Conservation (phyloP, 176 grass and related monocot genomes). For the Elaeis guineensis region DNA sequence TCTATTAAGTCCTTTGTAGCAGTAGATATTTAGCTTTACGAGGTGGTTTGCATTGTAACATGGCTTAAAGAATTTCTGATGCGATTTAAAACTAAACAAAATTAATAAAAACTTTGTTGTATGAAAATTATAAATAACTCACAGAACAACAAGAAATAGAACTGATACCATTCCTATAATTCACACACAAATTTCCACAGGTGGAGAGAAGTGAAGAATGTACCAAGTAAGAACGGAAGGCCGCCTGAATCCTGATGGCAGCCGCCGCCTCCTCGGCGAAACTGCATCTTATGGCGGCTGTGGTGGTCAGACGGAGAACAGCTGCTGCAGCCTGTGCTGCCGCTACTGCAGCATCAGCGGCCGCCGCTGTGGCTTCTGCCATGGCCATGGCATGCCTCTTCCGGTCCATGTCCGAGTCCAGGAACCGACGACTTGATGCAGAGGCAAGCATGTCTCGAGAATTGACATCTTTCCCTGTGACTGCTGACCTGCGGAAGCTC, state of each 20-base stretch:
- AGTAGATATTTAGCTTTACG: too few relatives aligned
- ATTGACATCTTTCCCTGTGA: conserved; percentile 1
- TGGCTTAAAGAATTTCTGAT: too few relatives aligned
- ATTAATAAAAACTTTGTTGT: too few relatives aligned
- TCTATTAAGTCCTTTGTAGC: too few relatives aligned
- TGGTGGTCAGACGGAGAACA: conserved; percentile 30
- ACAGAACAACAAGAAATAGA: too few relatives aligned
- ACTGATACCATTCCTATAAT: too few relatives aligned
- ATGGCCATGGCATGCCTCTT: conserved; percentile 47
- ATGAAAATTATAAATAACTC: too few relatives aligned
- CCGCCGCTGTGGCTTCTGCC: conserved; percentile 45
- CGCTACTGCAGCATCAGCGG: conserved; percentile 19
- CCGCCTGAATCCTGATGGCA: conserved; percentile 49
- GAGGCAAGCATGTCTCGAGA: too few relatives aligned
- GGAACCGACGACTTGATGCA: too few relatives aligned
- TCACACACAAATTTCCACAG: too few relatives aligned
- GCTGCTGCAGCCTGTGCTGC: conserved; percentile 41
- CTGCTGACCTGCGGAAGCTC: conserved; percentile 48
- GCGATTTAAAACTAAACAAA: too few relatives aligned
- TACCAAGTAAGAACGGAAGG: conserved; percentile 64
- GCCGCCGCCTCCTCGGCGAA: conserved; percentile 38
- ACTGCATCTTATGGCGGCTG: not conserved
- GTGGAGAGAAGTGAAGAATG: not conserved
- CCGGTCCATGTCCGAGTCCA: conserved; percentile 16
- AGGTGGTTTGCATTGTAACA: too few relatives aligned